A percentile compares a stretch with the other conserved stretches of the same genome.
These are phyloP conservation scores for Saturnispora sekii DNA, from an alignment of 805 yeast species.

Conservation along the genomic window DNA sequence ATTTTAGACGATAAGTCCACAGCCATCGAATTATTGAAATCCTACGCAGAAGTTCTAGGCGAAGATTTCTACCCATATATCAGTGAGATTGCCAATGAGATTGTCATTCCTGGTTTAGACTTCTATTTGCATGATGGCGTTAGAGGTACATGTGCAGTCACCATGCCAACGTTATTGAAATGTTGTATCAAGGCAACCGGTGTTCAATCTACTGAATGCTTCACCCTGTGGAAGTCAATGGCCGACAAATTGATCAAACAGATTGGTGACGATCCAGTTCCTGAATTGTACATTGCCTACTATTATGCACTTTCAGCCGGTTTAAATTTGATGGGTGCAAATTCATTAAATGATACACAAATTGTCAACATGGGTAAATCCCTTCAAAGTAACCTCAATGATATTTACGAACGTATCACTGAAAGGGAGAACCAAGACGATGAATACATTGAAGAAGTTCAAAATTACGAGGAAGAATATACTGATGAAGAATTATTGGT, in stretches of 20 bases:
- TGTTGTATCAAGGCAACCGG: slow-evolving; percentile 51
- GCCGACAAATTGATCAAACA: slow-evolving; percentile 59
- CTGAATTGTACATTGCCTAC: slow-evolving; percentile 71
- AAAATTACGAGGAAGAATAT: slow-evolving; percentile 72
- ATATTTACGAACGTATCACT: slow-evolving; percentile 60
- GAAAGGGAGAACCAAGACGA: slow-evolving; percentile 69
- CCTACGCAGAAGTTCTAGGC: slow-evolving; percentile 77
- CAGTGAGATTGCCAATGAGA: slow-evolving; percentile 62
- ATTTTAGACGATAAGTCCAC: slow-evolving; percentile 87
- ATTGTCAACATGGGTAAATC: slow-evolving; percentile 48
- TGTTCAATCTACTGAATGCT: slow-evolving; percentile 47
- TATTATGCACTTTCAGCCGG: slow-evolving; percentile 64
- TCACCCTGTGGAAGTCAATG: slow-evolving; percentile 63
- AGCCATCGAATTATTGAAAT: slow-evolving; percentile 80
- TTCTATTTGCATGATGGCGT: slow-evolving; percentile 93
- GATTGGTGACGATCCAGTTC: slow-evolving; percentile 68
- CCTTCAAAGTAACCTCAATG: slow-evolving; percentile 51
- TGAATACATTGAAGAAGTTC: slow-evolving; percentile 80
- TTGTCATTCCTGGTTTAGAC: slow-evolving; percentile 80
- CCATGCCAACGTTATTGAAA: slow-evolving; percentile 67
- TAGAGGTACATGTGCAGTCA: slow-evolving; percentile 78
- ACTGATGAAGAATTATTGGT: slow-evolving; percentile 87
- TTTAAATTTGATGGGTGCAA: slow-evolving; percentile 56
- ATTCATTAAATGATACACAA: slow-evolving; percentile 46
- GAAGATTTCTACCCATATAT: slow-evolving; percentile 80